Evolutionary conservation across 176 grass and related monocot genomes (phyloP), one percentile per base, ranked within the genome.

Genomic region (Aegilops sharonensis): DNA sequence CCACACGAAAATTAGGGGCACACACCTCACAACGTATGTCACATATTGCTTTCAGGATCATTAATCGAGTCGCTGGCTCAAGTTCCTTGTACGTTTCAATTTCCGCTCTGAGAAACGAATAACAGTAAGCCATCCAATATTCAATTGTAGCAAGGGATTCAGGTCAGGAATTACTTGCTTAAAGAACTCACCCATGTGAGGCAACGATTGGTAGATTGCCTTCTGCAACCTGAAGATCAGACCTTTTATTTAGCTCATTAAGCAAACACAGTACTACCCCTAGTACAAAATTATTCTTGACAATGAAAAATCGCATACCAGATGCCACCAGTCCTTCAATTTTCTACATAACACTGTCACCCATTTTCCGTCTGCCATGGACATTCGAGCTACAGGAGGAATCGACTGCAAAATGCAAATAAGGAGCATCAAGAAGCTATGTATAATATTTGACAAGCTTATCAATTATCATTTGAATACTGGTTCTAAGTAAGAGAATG

Each of bases 251-350:
- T 81, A 98, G 89, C 68, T 91, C 34, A 81, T 83, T 13, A 84
- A 85, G 42, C 30, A 81, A 82, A 90, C 64, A 10, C 21, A 67
- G 47, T 72, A 79, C 8, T 63, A 91, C 63, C 73, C 62, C 61
- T 75, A 84, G 63, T 64, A 36, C 60, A 68, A 70, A 89, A 78
- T 81, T 71, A 34, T 48, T 81, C 39, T 83, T 54, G 60, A 50
- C 20, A 71, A 37, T 72, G 77, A 79, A 64, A 60, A 71, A 62
- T 66, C 72, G 39, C 84, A 71, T 98, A 98, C 96, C 96, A 90
- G 91, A 64, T 94, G 85, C 96, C 96, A 98, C 96, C 96, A 98
- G 86, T 98, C 88, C 91, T 91, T 98, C 59, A 98, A 45, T 87
- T 94, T 98, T 54, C 89, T 91, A 88, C 96, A 98, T 88, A 98